phyloP scores from a whole-genome alignment of 1,139 yeast genomes.

The Suhomyces chickasaworum region DNA sequence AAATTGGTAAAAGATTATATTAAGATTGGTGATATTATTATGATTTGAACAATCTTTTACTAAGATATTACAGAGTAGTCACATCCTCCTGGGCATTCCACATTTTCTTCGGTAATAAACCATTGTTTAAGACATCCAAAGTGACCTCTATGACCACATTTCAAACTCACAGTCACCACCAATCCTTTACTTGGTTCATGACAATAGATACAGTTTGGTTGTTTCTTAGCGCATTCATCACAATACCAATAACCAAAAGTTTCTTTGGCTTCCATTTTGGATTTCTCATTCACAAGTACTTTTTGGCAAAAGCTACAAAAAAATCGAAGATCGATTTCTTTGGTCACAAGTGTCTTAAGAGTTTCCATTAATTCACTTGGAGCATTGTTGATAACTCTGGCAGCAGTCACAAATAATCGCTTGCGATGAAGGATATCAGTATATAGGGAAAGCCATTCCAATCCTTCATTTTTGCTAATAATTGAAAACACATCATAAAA shows the following conservation, averaged over 20 bases:
- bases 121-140: slow-evolving; percentile 76
- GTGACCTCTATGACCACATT: slow-evolving; percentile 91
- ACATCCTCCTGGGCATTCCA: slow-evolving; percentile 85
- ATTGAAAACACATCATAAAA: slow-evolving; percentile 45
- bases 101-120: slow-evolving; percentile 66
- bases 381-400: slow-evolving; percentile 55
- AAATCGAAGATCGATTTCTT: slow-evolving; percentile 60
- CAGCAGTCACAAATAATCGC: slow-evolving; percentile 58
- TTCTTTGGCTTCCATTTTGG: slow-evolving; percentile 34
- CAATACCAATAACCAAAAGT: slow-evolving; percentile 83
- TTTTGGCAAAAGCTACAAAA: slow-evolving; percentile 70
- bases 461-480: slow-evolving; percentile 29
- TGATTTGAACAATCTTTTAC: slow-evolving; percentile 38
- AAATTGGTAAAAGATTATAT: slow-evolving; percentile 47
- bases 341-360: slow-evolving; percentile 49
- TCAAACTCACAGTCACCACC: slow-evolving; percentile 60
- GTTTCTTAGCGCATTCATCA: slow-evolving; percentile 61
- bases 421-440: slow-evolving; percentile 57
- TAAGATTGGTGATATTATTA: slow-evolving; percentile 43
- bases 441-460: slow-evolving; percentile 62
- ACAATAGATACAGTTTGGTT: slow-evolving; percentile 78
- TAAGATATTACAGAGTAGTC: slow-evolving; percentile 19
- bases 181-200: slow-evolving; percentile 76
- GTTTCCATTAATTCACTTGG: slow-evolving; percentile 39
- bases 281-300: slow-evolving; percentile 63